A percentile compares a stretch with the other conserved stretches of the same genome.
Conservation (phyloP, 2,329 filamentous ascomycete genomes). For the Ophiocordyceps polyrhachis-furcata region DNA sequence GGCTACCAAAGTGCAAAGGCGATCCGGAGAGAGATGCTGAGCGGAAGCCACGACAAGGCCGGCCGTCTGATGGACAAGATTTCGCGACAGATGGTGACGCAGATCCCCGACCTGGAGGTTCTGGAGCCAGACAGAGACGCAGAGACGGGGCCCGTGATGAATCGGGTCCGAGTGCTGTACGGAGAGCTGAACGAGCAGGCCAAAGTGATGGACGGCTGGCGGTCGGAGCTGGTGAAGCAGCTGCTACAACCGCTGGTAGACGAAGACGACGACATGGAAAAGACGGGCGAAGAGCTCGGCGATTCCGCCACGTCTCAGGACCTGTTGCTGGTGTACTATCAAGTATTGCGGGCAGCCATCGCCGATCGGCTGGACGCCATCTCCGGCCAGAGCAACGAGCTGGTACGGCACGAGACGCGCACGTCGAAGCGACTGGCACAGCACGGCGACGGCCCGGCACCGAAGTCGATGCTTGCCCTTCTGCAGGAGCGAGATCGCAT, state of each 20-base stretch:
- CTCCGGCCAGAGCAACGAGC: constrained; percentile 56
- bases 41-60: constrained; percentile 22
- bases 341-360: constrained; percentile 54
- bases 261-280: constrained; percentile 52
- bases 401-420: constrained; percentile 56
- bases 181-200: constrained; percentile 55
- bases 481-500: constrained; percentile 25
- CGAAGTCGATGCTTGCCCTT: constrained; percentile 38
- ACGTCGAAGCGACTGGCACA: constrained; percentile 40
- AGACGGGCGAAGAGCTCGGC: constrained; percentile 79
- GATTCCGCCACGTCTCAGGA: constrained; percentile 77
- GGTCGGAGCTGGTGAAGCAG: constrained; percentile 51
- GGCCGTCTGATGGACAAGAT: constrained; percentile 41
- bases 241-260: constrained; percentile 64
- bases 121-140: constrained; percentile 44
- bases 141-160: constrained; percentile 48
- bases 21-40: constrained; percentile 63
- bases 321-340: constrained; percentile 71
- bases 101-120: constrained; percentile 33
- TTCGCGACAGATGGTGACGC: constrained; percentile 35
- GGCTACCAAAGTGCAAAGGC: constrained; percentile 63
- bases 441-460: constrained; percentile 49
- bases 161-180: constrained; percentile 46
- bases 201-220: constrained; percentile 52
- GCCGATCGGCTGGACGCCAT: constrained; percentile 64